Conservation (phyloP, 139 green algal species). For the Closterium sp. region DNA sequence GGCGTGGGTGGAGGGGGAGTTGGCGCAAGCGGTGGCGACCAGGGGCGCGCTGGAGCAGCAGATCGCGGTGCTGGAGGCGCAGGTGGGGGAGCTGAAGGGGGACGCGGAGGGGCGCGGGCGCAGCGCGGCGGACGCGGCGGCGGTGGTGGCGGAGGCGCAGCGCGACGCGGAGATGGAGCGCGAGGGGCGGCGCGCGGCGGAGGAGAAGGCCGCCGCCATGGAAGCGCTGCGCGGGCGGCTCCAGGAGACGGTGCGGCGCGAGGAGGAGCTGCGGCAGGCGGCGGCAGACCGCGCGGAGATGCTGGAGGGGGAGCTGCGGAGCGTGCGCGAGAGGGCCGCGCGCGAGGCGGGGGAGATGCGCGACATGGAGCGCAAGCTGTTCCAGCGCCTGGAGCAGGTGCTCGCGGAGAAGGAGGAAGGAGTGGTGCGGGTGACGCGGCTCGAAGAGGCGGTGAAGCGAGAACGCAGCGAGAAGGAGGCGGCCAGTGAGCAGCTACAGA, state of each 20-base stretch:
- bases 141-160: not conserved
- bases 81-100: slow-evolving; percentile 3
- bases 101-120: not conserved
- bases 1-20: not conserved
- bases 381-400: not conserved
- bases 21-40: not conserved
- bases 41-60: not conserved
- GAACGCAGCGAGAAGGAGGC: not conserved
- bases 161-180: slow-evolving; percentile 7
- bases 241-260: slow-evolving; percentile 15
- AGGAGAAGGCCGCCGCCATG: slow-evolving; percentile 1
- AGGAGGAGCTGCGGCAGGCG: slow-evolving; percentile 8
- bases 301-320: slow-evolving; percentile 3
- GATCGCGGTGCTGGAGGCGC: not conserved
- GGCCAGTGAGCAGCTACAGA: not conserved
- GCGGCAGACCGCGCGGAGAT: not conserved
- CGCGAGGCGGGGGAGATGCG: not conserved
- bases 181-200: slow-evolving; percentile 4
- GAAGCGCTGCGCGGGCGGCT: slow-evolving; percentile 9
- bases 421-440: not conserved
- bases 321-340: too few species aligned
- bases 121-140: slow-evolving; percentile 9
- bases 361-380: not conserved
- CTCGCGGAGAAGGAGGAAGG: not conserved
- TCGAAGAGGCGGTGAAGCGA: not conserved